Conservation (phyloP, 73 alveolate species). For the Stentor roeselii region DNA sequence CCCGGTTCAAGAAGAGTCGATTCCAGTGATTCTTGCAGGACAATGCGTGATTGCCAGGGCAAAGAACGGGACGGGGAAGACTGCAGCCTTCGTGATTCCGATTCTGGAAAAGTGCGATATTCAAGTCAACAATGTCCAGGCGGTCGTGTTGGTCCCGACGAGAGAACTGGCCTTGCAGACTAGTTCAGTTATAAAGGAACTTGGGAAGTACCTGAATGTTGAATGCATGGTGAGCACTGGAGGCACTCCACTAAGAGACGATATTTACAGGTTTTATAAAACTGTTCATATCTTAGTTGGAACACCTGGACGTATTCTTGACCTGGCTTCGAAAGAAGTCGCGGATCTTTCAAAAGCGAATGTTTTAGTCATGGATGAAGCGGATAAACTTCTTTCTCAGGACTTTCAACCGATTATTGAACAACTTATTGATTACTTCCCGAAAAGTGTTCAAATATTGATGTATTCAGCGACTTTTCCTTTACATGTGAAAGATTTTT, state of each 20-base stretch:
- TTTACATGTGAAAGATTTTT: slow-evolving; percentile 79
- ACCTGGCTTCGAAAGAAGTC: slow-evolving; percentile 66
- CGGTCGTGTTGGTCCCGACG: slow-evolving; percentile 86
- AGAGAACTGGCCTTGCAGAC: slow-evolving; percentile 91
- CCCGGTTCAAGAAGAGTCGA: slow-evolving; percentile 57
- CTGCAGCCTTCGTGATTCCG: slow-evolving; percentile 96
- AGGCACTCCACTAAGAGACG: slow-evolving; percentile 95
- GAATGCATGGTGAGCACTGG: slow-evolving; percentile 98
- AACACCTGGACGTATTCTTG: slow-evolving; percentile 76
- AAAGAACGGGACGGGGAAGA: slow-evolving; percentile 95
- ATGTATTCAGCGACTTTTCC: slow-evolving; percentile 98
- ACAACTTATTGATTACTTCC: slow-evolving; percentile 71
- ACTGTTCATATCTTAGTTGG: slow-evolving; percentile 32
- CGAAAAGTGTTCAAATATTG: slow-evolving; percentile 82
- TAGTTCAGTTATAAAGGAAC: too few relatives aligned
- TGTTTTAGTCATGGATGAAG: slow-evolving; percentile 95
- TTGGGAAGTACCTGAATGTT: too few relatives aligned
- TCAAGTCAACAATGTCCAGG: slow-evolving; percentile 91
- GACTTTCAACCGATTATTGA: slow-evolving; percentile 86
- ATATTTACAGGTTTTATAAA: slow-evolving; percentile 50
- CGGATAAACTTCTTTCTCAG: slow-evolving; percentile 93
- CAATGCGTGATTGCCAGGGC: slow-evolving; percentile 78
- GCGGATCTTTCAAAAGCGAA: slow-evolving; percentile 70
- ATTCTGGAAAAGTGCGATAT: slow-evolving; percentile 72
- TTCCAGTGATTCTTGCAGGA: slow-evolving; percentile 65